These are phyloP conservation scores for Dryas octopetala DNA, from an alignment of 306 rosid species.

Conservation along the genomic window DNA sequence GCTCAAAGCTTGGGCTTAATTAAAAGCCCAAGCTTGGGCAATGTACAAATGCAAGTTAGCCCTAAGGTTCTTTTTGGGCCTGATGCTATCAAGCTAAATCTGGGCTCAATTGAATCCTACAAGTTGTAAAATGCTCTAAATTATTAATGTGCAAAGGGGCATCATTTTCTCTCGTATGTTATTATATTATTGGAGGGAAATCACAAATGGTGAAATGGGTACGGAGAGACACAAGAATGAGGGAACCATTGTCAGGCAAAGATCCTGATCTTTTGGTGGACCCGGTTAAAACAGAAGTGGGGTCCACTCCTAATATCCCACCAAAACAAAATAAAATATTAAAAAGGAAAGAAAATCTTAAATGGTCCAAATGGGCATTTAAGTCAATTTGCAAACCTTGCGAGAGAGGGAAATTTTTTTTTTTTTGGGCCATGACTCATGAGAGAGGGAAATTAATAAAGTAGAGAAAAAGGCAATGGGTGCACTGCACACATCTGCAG, in stretches of 20 bases:
- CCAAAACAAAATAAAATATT: neutral
- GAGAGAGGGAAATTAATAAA: constrained; percentile 8
- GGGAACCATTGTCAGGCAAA: neutral
- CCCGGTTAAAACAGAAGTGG: neutral
- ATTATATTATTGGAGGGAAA: neutral
- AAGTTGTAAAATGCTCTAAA: too few species aligned
- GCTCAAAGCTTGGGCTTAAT: too few species aligned
- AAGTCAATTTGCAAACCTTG: constrained; percentile 24
- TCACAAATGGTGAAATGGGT: neutral
- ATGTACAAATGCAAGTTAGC: too few species aligned
- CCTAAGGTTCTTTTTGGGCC: too few species aligned
- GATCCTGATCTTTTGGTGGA: constrained; percentile 31
- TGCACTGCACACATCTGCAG: constrained; percentile 21
- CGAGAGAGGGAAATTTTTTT: neutral
- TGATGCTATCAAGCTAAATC: too few species aligned
- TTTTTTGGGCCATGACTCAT: too few species aligned
- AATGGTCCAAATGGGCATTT: constrained; percentile 24
- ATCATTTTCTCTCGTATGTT: too few species aligned
- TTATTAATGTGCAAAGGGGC: too few species aligned
- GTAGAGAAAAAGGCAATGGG: constrained; percentile 15
- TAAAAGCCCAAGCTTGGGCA: too few species aligned
- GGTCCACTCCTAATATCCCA: neutral
- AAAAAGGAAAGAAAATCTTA: neutral
- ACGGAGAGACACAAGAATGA: neutral
- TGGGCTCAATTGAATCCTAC: too few species aligned